Evolutionary conservation across 345 rosid genomes (phyloP), one percentile per base, ranked within the genome.

Genomic region (Draba incana): DNA sequence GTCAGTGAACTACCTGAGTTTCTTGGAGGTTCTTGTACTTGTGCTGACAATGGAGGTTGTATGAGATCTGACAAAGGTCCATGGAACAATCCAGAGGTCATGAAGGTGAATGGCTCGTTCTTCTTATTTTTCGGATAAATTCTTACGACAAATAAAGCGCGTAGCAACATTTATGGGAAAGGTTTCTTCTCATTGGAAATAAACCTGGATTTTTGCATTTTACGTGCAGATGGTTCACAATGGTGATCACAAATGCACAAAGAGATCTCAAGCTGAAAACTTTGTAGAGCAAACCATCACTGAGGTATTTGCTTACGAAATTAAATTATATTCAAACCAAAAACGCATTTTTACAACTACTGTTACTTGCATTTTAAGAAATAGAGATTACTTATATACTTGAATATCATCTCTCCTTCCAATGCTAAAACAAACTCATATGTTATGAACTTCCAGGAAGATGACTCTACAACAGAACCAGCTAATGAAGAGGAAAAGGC

Each of bases 31-130:
- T 71, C 90, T 23, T 94, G 99, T 73, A 89, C 88, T 12, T 94
- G 97, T 82, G 84, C 86, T 75, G 90, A 84, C 27, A 73, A 73
- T 23, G 96, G 99, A 53, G 97, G 99, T 4, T 94, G 99, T 50
- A 81, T 91, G 91, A 85, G 79, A 45, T 91, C 97, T 54, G 96
- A 94, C 78, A 94, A 91, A 79, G 99, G 99, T 33, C 97, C 97
- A 16, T 94, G 97, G 99, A 87, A 87, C 28, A 77, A 91, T 66
- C 75, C 79, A 20, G 92, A 85, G 64, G 78, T 89, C 64, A 20
- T 94, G 77, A 85, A 83, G 96, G 99, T 93, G 44, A 66, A 24
- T 52, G 25, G 4, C 50, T 10, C 54, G 13, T 35, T 30, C 28
- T 53, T 30, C 41, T 65, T 57, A 2, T 27, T 16, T 12, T 30